These are phyloP conservation scores for Barnettozyma pratensis DNA, from an alignment of 805 yeast genomes.

Conservation along the genomic window DNA sequence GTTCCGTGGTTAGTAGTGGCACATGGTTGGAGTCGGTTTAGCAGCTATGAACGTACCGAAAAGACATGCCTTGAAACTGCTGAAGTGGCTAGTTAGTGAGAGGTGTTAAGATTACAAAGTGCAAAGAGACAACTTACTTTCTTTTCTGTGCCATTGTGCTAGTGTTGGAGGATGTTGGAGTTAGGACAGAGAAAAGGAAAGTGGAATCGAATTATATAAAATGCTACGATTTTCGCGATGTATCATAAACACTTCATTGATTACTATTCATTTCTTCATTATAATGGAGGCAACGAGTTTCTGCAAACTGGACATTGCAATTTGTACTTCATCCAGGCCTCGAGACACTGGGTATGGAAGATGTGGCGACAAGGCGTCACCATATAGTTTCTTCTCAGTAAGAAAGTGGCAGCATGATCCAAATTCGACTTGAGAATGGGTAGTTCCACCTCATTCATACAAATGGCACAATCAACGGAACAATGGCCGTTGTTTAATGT, in stretches of 20 bases:
- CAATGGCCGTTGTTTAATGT: conserved; percentile 35
- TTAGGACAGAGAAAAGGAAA: background rate
- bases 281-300: conserved; percentile 76
- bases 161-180: background rate
- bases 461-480: conserved; percentile 77
- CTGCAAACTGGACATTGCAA: conserved; percentile 94
- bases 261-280: conserved; percentile 11
- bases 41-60: conserved; percentile 45
- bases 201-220: background rate
- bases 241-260: background rate
- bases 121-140: background rate
- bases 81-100: background rate
- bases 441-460: conserved; percentile 75
- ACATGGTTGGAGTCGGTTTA: background rate
- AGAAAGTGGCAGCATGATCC: conserved; percentile 20
- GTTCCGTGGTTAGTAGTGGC: background rate
- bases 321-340: conserved; percentile 89
- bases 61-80: conserved; percentile 56
- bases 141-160: background rate
- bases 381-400: conserved; percentile 49
- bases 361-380: conserved; percentile 89
- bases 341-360: conserved; percentile 85
- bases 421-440: conserved; percentile 34
- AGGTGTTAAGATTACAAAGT: no score
- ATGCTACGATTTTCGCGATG: background rate